Percentiles rank a stretch among this genome's conserved stretches.
Evolutionary conservation across 2,329 filamentous ascomycete genomes (phyloP).

Genomic region (Zopfia rhizophila): DNA sequence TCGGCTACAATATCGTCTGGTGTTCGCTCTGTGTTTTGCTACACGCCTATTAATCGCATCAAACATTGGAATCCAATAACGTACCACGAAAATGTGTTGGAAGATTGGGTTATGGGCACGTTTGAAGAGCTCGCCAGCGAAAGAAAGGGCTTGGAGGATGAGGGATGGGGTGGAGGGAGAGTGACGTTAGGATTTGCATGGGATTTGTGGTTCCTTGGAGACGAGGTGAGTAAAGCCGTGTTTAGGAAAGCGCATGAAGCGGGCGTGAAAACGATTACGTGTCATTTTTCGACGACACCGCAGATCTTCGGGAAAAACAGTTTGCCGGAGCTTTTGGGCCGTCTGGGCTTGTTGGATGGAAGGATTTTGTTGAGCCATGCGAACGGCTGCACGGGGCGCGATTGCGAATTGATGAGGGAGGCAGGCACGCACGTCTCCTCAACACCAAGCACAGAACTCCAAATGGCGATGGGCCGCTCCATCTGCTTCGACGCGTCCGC

Average conservation of each 20-base stretch:
- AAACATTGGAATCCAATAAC: conserved; percentile 60
- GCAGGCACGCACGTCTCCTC: conserved; percentile 53
- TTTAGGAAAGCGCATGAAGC: conserved; percentile 51
- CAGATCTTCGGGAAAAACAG: conserved; percentile 14
- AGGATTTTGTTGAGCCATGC: conserved; percentile 57
- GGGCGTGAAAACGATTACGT: conserved; percentile 55
- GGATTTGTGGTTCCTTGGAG: conserved; percentile 55
- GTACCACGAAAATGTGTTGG: conserved; percentile 56
- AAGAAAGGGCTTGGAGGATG: too few species aligned
- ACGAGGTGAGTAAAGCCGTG: conserved; percentile 48
- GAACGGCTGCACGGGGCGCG: conserved; percentile 42
- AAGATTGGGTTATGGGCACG: conserved; percentile 54
- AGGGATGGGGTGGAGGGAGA: conserved; percentile 37
- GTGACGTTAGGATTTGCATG: conserved; percentile 58
- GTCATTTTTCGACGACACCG: conserved; percentile 43
- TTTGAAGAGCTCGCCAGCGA: conserved; percentile 47
- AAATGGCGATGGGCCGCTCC: conserved; percentile 57
- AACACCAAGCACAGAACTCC: conserved; percentile 63
- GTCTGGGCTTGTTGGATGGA: conserved; percentile 54
- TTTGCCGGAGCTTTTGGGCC: conserved; percentile 37
- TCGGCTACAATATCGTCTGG: conserved; percentile 57
- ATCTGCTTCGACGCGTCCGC: conserved; percentile 47
- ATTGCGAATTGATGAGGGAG: conserved; percentile 48
- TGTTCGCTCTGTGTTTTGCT: conserved; percentile 58
- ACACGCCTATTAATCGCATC: conserved; percentile 43